phyloP scores from a whole-genome alignment of 805 yeast species.

The Clavispora asparagi region DNA sequence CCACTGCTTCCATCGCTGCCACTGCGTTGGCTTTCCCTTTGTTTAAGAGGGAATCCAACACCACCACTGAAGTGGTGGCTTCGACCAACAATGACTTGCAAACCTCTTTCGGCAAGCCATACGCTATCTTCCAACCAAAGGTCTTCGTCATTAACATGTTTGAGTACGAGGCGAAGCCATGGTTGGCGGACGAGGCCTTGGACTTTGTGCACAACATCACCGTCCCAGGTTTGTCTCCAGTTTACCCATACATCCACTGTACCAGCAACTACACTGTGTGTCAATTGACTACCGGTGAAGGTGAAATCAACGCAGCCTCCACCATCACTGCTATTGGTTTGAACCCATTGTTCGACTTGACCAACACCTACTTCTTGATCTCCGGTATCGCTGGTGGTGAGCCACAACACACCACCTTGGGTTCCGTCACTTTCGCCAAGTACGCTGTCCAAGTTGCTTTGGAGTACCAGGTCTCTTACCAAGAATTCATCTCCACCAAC shows the following conservation, averaged over 20 bases:
- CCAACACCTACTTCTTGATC: slow-evolving; percentile 55
- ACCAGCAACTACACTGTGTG: slow-evolving; percentile 48
- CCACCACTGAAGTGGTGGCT: slow-evolving; percentile 7
- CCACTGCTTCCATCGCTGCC: slow-evolving; percentile 13
- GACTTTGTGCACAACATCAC: slow-evolving; percentile 50
- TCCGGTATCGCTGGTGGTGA: slow-evolving; percentile 67
- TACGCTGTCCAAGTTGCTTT: slow-evolving; percentile 59
- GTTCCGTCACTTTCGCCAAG: slow-evolving; percentile 55
- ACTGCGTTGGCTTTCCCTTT: slow-evolving; percentile 14
- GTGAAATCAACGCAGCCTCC: slow-evolving; percentile 62
- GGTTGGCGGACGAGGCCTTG: slow-evolving; percentile 37
- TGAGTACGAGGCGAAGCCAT: slow-evolving; percentile 45
- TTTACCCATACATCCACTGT: slow-evolving; percentile 55
- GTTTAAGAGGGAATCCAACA: slow-evolving; percentile 10
- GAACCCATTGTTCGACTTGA: slow-evolving; percentile 51
- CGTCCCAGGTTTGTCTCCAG: slow-evolving; percentile 62
- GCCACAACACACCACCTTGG: slow-evolving; percentile 51
- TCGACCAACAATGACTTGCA: slow-evolving; percentile 15
- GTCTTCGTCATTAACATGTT: slow-evolving; percentile 55
- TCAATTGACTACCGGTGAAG: slow-evolving; percentile 65
- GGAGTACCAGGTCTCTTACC: slow-evolving; percentile 53
- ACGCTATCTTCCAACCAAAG: slow-evolving; percentile 44
- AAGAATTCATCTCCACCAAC: slow-evolving; percentile 22
- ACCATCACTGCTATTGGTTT: slow-evolving; percentile 50
- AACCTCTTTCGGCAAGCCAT: slow-evolving; percentile 25